Evolutionary conservation across 129 eudicot species (phyloP).

Genomic region (Saposhnikovia divaricata): DNA sequence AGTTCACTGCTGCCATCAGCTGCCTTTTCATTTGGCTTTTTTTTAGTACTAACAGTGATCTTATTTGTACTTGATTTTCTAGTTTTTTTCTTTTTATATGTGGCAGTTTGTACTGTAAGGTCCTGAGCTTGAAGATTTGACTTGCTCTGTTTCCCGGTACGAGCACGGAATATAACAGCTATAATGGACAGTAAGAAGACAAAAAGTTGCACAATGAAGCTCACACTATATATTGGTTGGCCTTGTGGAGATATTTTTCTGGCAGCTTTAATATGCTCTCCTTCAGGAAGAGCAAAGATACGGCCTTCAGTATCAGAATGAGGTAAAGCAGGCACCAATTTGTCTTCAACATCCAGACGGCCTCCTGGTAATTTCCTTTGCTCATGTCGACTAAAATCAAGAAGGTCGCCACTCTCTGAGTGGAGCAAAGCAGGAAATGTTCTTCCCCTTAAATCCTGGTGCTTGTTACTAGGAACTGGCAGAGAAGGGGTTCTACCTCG

Average conservation of each 20-base stretch:
- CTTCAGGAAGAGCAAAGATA: constrained; percentile 22
- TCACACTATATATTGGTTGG: constrained; percentile 16
- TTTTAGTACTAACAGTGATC: constrained; percentile 20
- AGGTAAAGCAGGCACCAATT: constrained; percentile 30
- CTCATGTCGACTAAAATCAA: constrained; percentile 3
- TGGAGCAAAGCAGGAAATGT: constrained; percentile 30
- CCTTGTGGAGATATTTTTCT: constrained; percentile 14
- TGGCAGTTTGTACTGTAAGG: constrained; percentile 31
- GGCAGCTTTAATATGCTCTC: constrained; percentile 1
- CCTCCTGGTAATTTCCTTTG: constrained; percentile 14
- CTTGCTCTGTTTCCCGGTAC: constrained; percentile 12
- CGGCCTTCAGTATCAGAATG: constrained; percentile 12
- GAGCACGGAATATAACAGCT: constrained; percentile 13
- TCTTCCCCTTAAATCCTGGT: constrained; percentile 4
- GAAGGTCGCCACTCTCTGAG: constrained; percentile 14
- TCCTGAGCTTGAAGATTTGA: constrained; percentile 19
- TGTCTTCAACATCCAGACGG: constrained; percentile 12
- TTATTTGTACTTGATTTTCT: constrained; percentile 38
- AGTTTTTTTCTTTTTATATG: constrained; percentile 56
- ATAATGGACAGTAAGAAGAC: constrained; percentile 25
- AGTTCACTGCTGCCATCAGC: constrained; percentile 3
- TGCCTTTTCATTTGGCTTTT: constrained; percentile 6
- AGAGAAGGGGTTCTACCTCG: constrained; percentile 34
- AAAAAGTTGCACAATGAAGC: constrained; percentile 24
- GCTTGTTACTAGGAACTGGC: constrained; percentile 30